Percentiles rank a stretch among this genome's conserved stretches.
phyloP scores from a whole-genome alignment of 352 stramenopile genomes.

The Phytophthora capsici region DNA sequence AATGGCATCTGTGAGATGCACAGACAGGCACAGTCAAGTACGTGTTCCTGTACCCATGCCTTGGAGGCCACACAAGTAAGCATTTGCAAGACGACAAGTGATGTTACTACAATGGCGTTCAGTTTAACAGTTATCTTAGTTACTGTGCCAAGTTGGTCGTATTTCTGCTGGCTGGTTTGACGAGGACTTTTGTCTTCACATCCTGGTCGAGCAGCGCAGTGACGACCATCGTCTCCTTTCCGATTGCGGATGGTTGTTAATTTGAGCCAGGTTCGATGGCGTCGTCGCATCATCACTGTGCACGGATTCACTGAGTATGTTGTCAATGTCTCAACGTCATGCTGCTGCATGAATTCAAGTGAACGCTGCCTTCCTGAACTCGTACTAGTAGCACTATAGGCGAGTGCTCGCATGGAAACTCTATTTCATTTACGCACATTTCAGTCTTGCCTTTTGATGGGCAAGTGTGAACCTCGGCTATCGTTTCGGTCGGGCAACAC shows the following conservation, averaged over 20 bases:
- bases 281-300: constrained; percentile 16
- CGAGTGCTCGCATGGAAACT: neutral
- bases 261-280: constrained; percentile 1
- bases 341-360: no score
- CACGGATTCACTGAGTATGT: neutral
- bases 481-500: constrained; percentile 48
- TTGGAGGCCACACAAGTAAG: neutral
- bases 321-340: no score
- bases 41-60: constrained; percentile 16
- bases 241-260: constrained; percentile 12
- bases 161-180: constrained; percentile 3
- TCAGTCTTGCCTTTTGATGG: constrained; percentile 47
- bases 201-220: neutral
- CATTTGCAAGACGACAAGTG: neutral
- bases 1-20: constrained; percentile 13
- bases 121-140: no score
- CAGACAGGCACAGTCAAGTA: constrained; percentile 14
- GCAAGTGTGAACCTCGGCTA: constrained; percentile 34
- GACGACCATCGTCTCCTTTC: neutral
- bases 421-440: constrained; percentile 15
- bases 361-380: no score
- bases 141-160: no score
- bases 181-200: neutral
- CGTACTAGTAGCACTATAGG: no score
- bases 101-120: constrained; percentile 7